Evolutionary conservation across 2,329 filamentous ascomycete genomes (phyloP).

Genomic region (Taxawa tesnikishii): DNA sequence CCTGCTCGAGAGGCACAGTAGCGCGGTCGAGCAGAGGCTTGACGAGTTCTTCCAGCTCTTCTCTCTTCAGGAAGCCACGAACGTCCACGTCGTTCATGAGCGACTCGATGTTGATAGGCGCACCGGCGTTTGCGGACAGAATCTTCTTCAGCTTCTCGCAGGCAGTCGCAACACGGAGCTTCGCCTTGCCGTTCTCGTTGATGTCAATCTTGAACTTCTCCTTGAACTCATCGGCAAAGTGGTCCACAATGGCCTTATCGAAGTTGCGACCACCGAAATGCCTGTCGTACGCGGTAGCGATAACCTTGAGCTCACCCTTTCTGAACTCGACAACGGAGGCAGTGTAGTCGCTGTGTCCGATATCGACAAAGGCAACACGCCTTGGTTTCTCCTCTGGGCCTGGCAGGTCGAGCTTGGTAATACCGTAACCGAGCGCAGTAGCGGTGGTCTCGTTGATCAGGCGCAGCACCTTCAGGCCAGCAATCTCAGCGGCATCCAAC

Average conservation of each 20-base stretch:
- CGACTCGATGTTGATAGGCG: slow-evolving; percentile 92
- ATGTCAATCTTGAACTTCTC: slow-evolving; percentile 98
- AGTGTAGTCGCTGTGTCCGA: slow-evolving; percentile 94
- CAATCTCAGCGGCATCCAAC: slow-evolving; percentile 85
- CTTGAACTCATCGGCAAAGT: slow-evolving; percentile 92
- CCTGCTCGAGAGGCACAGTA: slow-evolving; percentile 70
- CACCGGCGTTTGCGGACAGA: slow-evolving; percentile 84
- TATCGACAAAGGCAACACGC: slow-evolving; percentile 83
- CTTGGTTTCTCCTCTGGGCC: slow-evolving; percentile 80
- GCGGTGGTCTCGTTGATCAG: slow-evolving; percentile 98
- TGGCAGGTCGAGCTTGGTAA: slow-evolving; percentile 93
- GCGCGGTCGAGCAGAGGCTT: slow-evolving; percentile 68
- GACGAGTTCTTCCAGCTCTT: slow-evolving; percentile 86
- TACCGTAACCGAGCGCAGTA: slow-evolving; percentile 89
- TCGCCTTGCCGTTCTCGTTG: slow-evolving; percentile 76
- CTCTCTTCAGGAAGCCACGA: slow-evolving; percentile 74
- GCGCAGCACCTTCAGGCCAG: slow-evolving; percentile 81
- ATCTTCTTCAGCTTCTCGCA: slow-evolving; percentile 99
- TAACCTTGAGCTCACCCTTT: slow-evolving; percentile 92
- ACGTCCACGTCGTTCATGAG: slow-evolving; percentile 98
- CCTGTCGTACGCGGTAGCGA: slow-evolving; percentile 83
- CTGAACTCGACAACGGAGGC: slow-evolving; percentile 89
- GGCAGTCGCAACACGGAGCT: slow-evolving; percentile 72
- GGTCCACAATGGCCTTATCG: slow-evolving; percentile 86
- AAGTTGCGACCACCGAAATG: slow-evolving; percentile 97